Percentiles rank a stretch among this genome's conserved stretches.
phyloP scores from a whole-genome alignment of 345 rosid species.

The Carallia pectinifolia region DNA sequence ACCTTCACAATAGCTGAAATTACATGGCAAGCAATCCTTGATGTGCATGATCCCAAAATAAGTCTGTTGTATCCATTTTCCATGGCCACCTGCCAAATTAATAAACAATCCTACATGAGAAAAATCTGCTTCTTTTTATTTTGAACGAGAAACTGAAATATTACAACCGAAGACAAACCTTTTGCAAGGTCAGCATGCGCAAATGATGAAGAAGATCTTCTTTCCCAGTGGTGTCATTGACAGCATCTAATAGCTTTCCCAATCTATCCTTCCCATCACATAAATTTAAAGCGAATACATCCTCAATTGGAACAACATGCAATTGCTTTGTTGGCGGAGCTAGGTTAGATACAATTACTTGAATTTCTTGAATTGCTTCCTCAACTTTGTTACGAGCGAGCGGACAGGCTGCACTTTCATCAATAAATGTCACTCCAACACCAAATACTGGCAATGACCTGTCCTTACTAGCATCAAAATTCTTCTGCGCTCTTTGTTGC shows the following conservation, averaged over 20 bases:
- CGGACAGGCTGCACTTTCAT: slow-evolving; percentile 50
- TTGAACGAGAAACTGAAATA: not conserved
- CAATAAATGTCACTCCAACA: slow-evolving; percentile 80
- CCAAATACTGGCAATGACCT: slow-evolving; percentile 81
- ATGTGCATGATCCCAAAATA: slow-evolving; percentile 69
- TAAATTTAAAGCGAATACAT: slow-evolving; percentile 43
- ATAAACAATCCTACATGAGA: slow-evolving; percentile 11
- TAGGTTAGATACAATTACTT: slow-evolving; percentile 40
- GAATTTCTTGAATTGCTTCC: slow-evolving; percentile 45
- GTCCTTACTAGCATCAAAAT: slow-evolving; percentile 77
- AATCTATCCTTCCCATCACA: slow-evolving; percentile 49
- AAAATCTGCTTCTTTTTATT: not conserved
- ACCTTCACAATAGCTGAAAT: slow-evolving; percentile 91
- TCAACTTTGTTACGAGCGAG: slow-evolving; percentile 27
- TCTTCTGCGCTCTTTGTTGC: slow-evolving; percentile 76
- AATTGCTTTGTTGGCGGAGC: slow-evolving; percentile 65
- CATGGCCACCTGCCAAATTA: slow-evolving; percentile 54
- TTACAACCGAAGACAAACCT: slow-evolving; percentile 39
- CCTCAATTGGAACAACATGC: slow-evolving; percentile 58
- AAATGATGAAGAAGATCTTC: slow-evolving; percentile 76
- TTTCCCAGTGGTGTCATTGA: slow-evolving; percentile 69
- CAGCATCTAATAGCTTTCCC: slow-evolving; percentile 46
- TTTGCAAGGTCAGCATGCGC: slow-evolving; percentile 68
- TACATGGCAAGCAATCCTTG: slow-evolving; percentile 86
- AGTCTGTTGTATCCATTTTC: slow-evolving; percentile 75